phyloP scores from a whole-genome alignment of 2,329 filamentous ascomycete genomes.

The Hypoxylon sp. region DNA sequence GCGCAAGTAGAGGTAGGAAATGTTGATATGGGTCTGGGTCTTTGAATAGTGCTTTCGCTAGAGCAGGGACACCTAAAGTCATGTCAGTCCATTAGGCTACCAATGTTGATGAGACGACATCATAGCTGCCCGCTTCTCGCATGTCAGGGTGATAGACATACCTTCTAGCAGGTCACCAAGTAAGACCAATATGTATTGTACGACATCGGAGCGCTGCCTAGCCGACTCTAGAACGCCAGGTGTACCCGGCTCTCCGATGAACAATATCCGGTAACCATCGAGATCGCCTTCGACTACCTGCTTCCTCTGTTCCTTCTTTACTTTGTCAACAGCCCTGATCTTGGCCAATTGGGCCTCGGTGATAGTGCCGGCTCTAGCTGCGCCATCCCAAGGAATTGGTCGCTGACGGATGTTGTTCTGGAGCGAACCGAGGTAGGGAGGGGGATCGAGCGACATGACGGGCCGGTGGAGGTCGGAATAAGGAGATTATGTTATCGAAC shows the following conservation, averaged over 20 bases:
- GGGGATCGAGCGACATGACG: constrained; percentile 89
- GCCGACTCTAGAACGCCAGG: constrained; percentile 84
- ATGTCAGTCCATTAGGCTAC: constrained; percentile 24
- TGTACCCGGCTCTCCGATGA: constrained; percentile 80
- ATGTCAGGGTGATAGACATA: constrained; percentile 58
- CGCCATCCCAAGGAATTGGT: constrained; percentile 97
- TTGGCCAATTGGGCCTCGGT: constrained; percentile 94
- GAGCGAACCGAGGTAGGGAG: constrained; percentile 85
- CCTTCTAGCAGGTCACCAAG: constrained; percentile 88
- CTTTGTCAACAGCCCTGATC: constrained; percentile 97
- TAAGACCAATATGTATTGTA: constrained; percentile 94
- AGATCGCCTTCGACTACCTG: constrained; percentile 85
- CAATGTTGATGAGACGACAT: background rate
- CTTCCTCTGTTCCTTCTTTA: constrained; percentile 89
- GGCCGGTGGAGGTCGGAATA: constrained; percentile 35
- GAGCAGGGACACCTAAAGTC: constrained; percentile 74
- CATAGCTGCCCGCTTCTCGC: background rate
- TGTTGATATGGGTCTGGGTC: constrained; percentile 84
- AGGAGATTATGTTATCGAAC: constrained; percentile 40
- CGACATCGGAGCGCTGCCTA: constrained; percentile 86
- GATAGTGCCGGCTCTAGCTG: constrained; percentile 91
- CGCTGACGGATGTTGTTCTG: constrained; percentile 97
- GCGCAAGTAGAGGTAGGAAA: constrained; percentile 84
- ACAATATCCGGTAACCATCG: constrained; percentile 81
- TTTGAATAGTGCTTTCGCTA: constrained; percentile 81